phyloP scores from a whole-genome alignment of 257 asterid species.

The Fraxinus excelsior region DNA sequence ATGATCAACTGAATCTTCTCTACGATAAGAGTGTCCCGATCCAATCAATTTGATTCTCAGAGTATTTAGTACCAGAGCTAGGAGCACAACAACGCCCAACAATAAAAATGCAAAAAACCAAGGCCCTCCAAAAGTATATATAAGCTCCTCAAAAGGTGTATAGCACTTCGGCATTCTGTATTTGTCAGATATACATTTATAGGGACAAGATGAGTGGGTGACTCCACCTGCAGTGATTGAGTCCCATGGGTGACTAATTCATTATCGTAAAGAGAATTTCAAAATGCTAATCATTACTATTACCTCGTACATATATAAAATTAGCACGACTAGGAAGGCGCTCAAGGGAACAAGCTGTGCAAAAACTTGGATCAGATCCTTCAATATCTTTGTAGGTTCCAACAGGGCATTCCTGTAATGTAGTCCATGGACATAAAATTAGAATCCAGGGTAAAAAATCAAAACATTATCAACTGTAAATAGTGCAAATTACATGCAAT shows the following conservation, averaged over 20 bases:
- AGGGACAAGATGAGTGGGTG: constrained; percentile 71
- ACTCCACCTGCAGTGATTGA: constrained; percentile 78
- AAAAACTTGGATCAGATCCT: constrained; percentile 82
- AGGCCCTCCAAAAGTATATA: constrained; percentile 93
- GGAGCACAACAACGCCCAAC: constrained; percentile 64
- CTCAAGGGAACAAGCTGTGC: constrained; percentile 73
- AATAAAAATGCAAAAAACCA: constrained; percentile 76
- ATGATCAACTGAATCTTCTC: constrained; percentile 59
- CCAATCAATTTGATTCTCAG: constrained; percentile 80
- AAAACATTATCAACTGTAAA: neutral
- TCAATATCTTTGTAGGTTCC: constrained; percentile 80
- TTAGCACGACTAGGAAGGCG: constrained; percentile 84
- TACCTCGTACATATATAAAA: constrained; percentile 82
- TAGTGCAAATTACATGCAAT: constrained; percentile 21
- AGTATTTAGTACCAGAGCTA: constrained; percentile 66
- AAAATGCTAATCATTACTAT: constrained; percentile 21
- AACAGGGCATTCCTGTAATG: constrained; percentile 79
- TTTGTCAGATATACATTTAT: constrained; percentile 78
- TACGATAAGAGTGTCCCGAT: constrained; percentile 57
- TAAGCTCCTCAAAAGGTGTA: constrained; percentile 92
- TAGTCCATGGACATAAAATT: constrained; percentile 23
- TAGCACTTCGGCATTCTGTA: constrained; percentile 82
- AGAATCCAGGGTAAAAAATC: constrained; percentile 18
- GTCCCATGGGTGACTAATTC: constrained; percentile 20
- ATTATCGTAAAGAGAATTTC: constrained; percentile 7